Base-by-base conservation (phyloP, 2,329 filamentous ascomycete species). In the Pseudocercospora pini-densiflorae region DNA sequence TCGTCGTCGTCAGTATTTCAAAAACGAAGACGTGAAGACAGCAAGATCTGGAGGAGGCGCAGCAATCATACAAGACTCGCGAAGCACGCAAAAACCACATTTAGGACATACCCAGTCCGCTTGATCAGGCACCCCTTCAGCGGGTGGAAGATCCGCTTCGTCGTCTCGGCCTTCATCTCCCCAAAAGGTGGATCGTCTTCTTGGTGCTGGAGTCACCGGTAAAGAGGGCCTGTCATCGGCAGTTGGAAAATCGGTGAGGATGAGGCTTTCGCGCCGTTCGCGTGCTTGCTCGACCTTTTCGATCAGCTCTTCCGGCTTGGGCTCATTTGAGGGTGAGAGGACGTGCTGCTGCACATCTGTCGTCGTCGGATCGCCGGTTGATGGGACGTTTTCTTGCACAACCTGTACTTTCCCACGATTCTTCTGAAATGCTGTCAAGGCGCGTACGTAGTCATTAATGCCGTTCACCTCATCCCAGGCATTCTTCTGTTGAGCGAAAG, bases 381-480 rank as follows among this genome's bases (percentile, higher is more conserved):
- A 63, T 16, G 71, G 66, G 7, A 65, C 63, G 19, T 70, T 68
- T 36, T 68, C 53, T 55, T 70, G 65, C 14, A 70, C 64, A 9
- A 71, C 66, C 51, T 71, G 70, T 40, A 72, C 68, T 68, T 81
- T 83, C 61, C 78, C 84, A 66, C 83, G 84, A 64, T 84, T 85
- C 75, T 87, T 85, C 77, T 89, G 88, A 73, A 91, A 89, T 4
- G 79, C 76, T 61, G 81, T 80, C 63, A 97, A 83, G 61, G 88
- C 86, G 69, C 92, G 91, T 62, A 98, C 92, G 77, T 97, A 99
- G 69, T 88, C 87, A 74, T 92, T 89, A 73, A 99, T 99, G 71
- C 92, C 91, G 12, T 92, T 92, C 61, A 96, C 87, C 61, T 92
- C 92, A 74, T 99, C 95, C 95, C 95, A 99, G 16, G 93, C 94